Conservation (phyloP, 257 asterid genomes). For the Solanum lignicaule region DNA sequence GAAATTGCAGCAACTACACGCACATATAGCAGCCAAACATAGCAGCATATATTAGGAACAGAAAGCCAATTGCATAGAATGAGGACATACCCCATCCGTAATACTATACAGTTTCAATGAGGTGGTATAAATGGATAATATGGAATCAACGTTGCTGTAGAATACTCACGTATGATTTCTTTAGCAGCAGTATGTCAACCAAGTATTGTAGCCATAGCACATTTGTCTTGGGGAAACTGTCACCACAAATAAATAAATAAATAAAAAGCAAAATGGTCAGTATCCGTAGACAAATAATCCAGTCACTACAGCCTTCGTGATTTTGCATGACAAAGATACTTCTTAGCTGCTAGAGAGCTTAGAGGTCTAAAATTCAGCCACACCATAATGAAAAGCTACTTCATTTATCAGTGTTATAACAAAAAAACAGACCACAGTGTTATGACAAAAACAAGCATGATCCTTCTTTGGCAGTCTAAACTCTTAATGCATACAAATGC, state of each 20-base stretch:
- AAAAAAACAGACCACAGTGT: background rate
- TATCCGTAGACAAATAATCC: background rate
- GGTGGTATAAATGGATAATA: background rate
- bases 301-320: background rate
- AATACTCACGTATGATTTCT: slow-evolving; percentile 78
- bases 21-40: background rate
- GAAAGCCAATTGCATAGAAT: background rate
- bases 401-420: background rate
- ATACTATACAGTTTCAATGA: background rate
- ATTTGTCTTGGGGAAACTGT: slow-evolving; percentile 91
- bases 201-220: slow-evolving; percentile 85
- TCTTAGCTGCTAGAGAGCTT: background rate
- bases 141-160: background rate
- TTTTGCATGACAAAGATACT: background rate
- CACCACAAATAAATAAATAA: background rate
- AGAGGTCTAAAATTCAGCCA: background rate
- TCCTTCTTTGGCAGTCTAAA: background rate
- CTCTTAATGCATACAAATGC: background rate
- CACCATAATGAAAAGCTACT: background rate
- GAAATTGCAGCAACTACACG: background rate
- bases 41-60: background rate
- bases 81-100: background rate
- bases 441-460: background rate
- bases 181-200: slow-evolving; percentile 65
- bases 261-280: background rate